Percentiles rank a stretch among this genome's conserved stretches.
phyloP scores from a whole-genome alignment of 163 green algal genomes.

The Chloromonas sp. region DNA sequence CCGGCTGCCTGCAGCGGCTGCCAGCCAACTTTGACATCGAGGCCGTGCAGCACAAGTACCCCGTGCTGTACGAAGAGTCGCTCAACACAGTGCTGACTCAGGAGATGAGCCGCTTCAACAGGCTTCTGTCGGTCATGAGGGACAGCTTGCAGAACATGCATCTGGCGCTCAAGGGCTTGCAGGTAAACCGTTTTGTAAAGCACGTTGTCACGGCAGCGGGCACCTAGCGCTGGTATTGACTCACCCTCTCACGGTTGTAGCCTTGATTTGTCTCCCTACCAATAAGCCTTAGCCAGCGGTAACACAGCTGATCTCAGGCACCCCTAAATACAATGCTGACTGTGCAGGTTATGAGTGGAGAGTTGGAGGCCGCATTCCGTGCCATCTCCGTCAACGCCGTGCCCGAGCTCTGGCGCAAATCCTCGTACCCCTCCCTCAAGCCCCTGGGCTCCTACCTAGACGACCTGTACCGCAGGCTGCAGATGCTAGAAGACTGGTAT shows the following conservation, averaged over 20 bases:
- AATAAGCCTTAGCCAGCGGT: too few species aligned
- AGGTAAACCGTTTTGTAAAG: background rate
- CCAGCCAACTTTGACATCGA: slow-evolving; percentile 63
- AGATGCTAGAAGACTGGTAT: slow-evolving; percentile 55
- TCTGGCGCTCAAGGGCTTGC: slow-evolving; percentile 25
- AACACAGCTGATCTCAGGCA: too few species aligned
- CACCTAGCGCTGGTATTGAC: too few species aligned
- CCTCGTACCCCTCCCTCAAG: slow-evolving; percentile 1
- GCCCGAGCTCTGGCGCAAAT: background rate
- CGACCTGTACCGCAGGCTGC: slow-evolving; percentile 50
- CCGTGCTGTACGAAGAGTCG: slow-evolving; percentile 62
- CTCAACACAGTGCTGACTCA: slow-evolving; percentile 75
- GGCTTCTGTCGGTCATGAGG: slow-evolving; percentile 46
- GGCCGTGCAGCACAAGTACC: slow-evolving; percentile 51
- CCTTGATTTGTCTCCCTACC: too few species aligned
- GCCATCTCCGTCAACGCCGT: slow-evolving; percentile 55
- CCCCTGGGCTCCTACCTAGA: slow-evolving; percentile 50
- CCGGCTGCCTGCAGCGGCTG: slow-evolving; percentile 49
- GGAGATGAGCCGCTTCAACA: slow-evolving; percentile 63
- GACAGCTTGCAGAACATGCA: slow-evolving; percentile 56
- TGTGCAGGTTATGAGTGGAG: slow-evolving; percentile 26
- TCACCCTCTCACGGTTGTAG: too few species aligned
- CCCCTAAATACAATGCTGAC: too few species aligned
- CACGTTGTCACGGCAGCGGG: too few species aligned
- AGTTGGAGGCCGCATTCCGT: slow-evolving; percentile 61